Conservation (phyloP, 2,329 filamentous ascomycete species). For the Stachybotrys chartarum region DNA sequence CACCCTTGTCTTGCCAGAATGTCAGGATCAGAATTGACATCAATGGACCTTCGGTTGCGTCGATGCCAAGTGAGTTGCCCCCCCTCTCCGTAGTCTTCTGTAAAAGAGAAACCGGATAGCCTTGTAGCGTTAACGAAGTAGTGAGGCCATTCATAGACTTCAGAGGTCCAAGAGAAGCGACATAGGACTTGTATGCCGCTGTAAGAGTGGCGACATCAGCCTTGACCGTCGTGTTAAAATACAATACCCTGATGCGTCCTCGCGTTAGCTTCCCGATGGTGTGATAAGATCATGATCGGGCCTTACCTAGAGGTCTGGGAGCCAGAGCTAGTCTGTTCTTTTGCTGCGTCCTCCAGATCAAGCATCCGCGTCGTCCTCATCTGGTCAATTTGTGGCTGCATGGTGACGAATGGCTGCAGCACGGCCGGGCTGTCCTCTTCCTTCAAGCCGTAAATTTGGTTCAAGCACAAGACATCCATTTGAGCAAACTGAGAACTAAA, state of each 20-base stretch:
- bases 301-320: too few species aligned
- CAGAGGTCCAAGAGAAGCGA: neutral
- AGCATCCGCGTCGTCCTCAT: slow-evolving; percentile 1
- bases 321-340: neutral
- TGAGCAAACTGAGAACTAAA: slow-evolving; percentile 9
- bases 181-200: neutral
- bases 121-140: neutral
- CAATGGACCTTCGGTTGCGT: neutral
- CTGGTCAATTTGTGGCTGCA: slow-evolving; percentile 5
- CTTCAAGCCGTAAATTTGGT: slow-evolving; percentile 6
- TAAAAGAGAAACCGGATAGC: neutral
- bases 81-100: neutral
- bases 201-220: neutral
- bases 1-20: neutral
- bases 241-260: neutral
- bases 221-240: neutral
- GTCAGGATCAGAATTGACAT: neutral
- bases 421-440: slow-evolving; percentile 1
- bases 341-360: neutral
- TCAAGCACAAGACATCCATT: slow-evolving; percentile 3
- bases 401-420: slow-evolving; percentile 5
- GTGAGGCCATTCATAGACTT: neutral
- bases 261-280: too few species aligned
- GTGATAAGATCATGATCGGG: too few species aligned
- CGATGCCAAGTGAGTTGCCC: slow-evolving; percentile 4